These are phyloP conservation scores for Xylariales sp. DNA, from an alignment of 2,329 filamentous ascomycete genomes.

Conservation along the genomic window DNA sequence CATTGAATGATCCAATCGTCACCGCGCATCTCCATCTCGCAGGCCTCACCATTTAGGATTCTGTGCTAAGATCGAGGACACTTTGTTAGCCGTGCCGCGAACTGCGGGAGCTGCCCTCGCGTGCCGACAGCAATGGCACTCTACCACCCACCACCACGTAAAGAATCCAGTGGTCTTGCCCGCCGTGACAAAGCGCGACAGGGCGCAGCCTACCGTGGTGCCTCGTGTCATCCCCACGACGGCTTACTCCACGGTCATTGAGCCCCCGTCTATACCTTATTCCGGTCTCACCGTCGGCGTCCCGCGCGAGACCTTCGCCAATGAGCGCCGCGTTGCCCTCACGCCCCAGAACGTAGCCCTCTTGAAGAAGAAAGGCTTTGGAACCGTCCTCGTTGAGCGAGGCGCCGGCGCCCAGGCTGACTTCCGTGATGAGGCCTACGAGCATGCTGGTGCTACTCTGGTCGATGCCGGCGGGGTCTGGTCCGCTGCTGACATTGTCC, in stretches of 20 bases:
- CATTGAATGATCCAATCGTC: too few relatives aligned
- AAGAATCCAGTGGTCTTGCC: constrained; percentile 24
- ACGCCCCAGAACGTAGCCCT: constrained; percentile 80
- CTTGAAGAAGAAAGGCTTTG: constrained; percentile 81
- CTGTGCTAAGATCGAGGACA: too few relatives aligned
- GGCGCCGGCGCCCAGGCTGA: constrained; percentile 76
- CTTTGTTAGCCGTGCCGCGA: constrained; percentile 18
- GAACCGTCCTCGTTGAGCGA: constrained; percentile 70
- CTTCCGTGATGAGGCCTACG: constrained; percentile 73
- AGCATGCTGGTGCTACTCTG: constrained; percentile 71
- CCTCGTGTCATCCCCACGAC: constrained; percentile 17
- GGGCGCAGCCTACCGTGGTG: constrained; percentile 12
- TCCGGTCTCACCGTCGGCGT: constrained; percentile 71
- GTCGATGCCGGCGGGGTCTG: constrained; percentile 69
- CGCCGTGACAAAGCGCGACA: constrained; percentile 17
- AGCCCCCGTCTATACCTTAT: constrained; percentile 56
- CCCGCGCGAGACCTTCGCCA: constrained; percentile 71
- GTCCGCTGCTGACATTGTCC: constrained; percentile 69
- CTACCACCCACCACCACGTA: constrained; percentile 18
- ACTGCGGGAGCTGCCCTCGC: constrained; percentile 11
- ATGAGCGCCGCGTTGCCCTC: constrained; percentile 78
- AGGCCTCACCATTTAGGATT: neutral
- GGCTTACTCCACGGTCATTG: constrained; percentile 24
- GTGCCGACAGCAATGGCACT: constrained; percentile 20
- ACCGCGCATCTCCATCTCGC: neutral